A percentile compares a stretch with the other conserved stretches of the same genome.
Evolutionary conservation across 768 basidiomycete species (phyloP).

Genomic region (Hirschioporus abietinus): DNA sequence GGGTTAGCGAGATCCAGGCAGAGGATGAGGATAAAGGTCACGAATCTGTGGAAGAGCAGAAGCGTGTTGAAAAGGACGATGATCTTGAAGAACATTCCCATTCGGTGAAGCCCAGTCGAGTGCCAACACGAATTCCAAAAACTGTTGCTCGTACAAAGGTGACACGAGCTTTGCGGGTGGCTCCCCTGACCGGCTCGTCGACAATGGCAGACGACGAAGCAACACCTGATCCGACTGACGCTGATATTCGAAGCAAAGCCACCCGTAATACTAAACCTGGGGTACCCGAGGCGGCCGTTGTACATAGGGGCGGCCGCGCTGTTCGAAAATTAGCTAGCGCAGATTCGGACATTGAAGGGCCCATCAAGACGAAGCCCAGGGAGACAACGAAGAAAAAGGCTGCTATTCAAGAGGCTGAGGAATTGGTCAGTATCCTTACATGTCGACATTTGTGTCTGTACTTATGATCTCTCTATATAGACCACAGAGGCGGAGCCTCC

Average conservation of each 20-base stretch:
- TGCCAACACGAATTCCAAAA: not conserved
- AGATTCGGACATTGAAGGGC: not conserved
- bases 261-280: not conserved
- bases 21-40: not conserved
- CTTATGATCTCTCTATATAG: not conserved
- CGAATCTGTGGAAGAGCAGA: not conserved
- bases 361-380: not conserved
- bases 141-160: not conserved
- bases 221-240: not conserved
- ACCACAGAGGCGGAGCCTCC: not conserved
- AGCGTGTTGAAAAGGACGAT: not conserved
- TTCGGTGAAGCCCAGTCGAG: not conserved
- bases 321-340: not conserved
- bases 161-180: not conserved
- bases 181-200: not conserved
- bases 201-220: conserved; percentile 1
- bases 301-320: not conserved
- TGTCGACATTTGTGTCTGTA: not conserved
- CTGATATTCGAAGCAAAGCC: not conserved
- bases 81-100: not conserved
- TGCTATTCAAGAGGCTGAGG: conserved; percentile 1
- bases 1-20: conserved; percentile 9
- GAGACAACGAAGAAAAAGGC: not conserved
- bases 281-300: not conserved
- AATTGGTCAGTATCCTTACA: not conserved